Evolutionary conservation across 345 rosid species (phyloP), one percentile per base, ranked within the genome.

Genomic region (Firmiana major): DNA sequence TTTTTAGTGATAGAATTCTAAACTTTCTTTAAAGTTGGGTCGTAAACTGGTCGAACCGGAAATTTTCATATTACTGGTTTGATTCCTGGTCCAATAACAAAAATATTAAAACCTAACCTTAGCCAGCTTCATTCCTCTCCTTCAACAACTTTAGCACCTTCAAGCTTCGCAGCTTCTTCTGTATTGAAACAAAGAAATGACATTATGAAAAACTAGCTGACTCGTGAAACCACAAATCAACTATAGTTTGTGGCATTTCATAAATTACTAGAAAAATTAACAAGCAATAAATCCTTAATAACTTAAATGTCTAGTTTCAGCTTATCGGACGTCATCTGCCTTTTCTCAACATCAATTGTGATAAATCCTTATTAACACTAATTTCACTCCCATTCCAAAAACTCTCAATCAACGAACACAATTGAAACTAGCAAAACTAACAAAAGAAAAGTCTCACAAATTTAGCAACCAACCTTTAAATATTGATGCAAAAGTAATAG

Each of bases 111-210:
- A 70, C 53, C 82, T 73, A 38, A 81, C 86, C 84, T 77, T 69
- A 24, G 69, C 73, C 57, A 54, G 74, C 79, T 55, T 81, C 58
- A 82, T 21, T 86, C 84, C 69, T 76, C 88, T 57, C 81, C 86
- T 66, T 84, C 87, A 63, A 80, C 89, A 4, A 66, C 62, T 81
- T 87, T 87, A 40, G 84, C 80, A 77, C 83, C 85, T 15, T 80
- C 89, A 16, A 78, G 70, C 88, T 90, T 90, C 45, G 77, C 83
- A 36, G 78, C 75, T 69, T 90, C 90, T 55, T 88, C 92, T 45
- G 79, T 78, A 78, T 74, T 48, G 74, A 26, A 60, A 43, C 53
- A 53, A 66, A 57, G 38, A 40, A 31, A 62, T 6, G 55, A 7
- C 34, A 65, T 63, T 2, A 34, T 34, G 7, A 19, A 40, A 38